Base-by-base conservation (phyloP, 2,329 filamentous ascomycete species). In the Talaromyces amestolkiae region DNA sequence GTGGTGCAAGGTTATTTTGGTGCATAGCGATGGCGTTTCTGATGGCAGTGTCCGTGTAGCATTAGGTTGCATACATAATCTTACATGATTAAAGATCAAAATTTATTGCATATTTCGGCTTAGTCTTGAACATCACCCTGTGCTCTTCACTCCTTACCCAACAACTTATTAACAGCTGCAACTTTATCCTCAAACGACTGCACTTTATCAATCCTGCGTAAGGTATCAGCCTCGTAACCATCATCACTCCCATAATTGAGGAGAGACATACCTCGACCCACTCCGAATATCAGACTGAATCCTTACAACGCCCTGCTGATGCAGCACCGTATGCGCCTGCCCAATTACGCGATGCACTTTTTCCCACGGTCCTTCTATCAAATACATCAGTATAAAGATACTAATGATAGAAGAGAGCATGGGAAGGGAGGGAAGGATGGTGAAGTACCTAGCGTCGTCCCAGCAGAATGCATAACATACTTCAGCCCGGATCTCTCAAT, bases 391-490 rank as follows among this genome's bases (percentile, higher is more conserved):
- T 56, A 22, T 13, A n/a, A n/a, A 24, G 13, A 13, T 37, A 17
- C 19, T 3, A 22, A 56, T n/a, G n/a, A 22, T 22, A 39, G 9
- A 24, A 4, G 53, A 11, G 10, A 2, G n/a, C 3, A n/a, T 33
- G 2, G n/a, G 9, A n/a, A 33, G 27, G 53, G n/a, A 19, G 10
- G 17, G 24, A 8, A 17, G 33, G 24, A 33, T 82, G 88, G 66
- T 31, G n/a, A 47, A 45, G 19, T 82, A 95, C 92, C 93, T 64
- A 98, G 86, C 0, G 94, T 98, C 0, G 94, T 97, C 13, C 94
- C 95, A 2, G 93, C 93, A 31, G 91, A 93, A 79, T 98, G 94
- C 92, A 98, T 95, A 56, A 86, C 88, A 76, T 93, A 94, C 69
- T 87, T 89, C 68, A 98, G 78, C 1, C 92, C 92, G 71, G 90